These are phyloP conservation scores for Fagus crenata DNA, from an alignment of 306 rosid species.

Conservation along the genomic window DNA sequence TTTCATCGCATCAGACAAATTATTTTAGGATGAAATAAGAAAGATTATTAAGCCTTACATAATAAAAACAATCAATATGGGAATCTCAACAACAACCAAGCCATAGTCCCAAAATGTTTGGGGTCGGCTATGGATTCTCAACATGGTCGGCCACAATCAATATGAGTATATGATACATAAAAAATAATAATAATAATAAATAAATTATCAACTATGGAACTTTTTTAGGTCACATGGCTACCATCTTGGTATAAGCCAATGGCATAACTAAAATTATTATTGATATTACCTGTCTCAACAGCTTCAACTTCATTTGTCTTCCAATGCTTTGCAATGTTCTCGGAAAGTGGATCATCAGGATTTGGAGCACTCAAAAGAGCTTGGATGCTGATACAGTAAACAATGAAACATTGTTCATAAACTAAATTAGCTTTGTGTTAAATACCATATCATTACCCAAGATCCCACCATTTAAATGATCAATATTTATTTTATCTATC, in stretches of 20 bases:
- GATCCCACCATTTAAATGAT: not conserved
- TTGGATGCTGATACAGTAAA: slow-evolving; percentile 60
- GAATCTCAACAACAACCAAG: too few species aligned
- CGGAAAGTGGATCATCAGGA: slow-evolving; percentile 97
- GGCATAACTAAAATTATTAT: not conserved
- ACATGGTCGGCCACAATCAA: not conserved
- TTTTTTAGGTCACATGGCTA: slow-evolving; percentile 6
- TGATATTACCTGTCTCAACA: slow-evolving; percentile 77
- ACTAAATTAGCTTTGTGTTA: not conserved
- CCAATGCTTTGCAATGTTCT: slow-evolving; percentile 98
- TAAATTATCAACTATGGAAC: not conserved
- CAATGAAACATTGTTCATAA: slow-evolving; percentile 10
- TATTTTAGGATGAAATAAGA: not conserved
- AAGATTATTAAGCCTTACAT: too few species aligned
- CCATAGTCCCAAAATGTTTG: too few species aligned
- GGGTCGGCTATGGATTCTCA: too few species aligned
- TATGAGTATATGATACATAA: not conserved
- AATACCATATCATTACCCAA: not conserved
- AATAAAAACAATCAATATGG: too few species aligned
- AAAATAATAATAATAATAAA: too few species aligned
- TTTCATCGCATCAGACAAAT: not conserved
- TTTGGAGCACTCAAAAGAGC: slow-evolving; percentile 98
- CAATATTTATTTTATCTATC: not conserved
- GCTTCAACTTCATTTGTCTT: slow-evolving; percentile 86
- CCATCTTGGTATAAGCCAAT: not conserved